A percentile compares a stretch with the other conserved stretches of the same genome.
phyloP scores from a whole-genome alignment of 306 rosid genomes.

The Prosopis cineraria region DNA sequence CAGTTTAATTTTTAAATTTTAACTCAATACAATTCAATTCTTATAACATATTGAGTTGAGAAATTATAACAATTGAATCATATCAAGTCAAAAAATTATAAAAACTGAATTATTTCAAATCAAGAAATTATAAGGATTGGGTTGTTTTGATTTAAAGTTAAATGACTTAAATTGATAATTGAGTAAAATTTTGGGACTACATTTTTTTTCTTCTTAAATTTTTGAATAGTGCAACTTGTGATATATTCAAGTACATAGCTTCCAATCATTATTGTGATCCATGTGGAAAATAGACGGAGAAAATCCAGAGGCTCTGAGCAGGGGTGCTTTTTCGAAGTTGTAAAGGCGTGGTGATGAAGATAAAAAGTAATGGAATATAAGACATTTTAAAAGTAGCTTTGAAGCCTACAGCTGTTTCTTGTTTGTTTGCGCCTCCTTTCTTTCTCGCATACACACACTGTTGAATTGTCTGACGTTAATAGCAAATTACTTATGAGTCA shows the following conservation, averaged over 20 bases:
- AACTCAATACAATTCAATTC: no score
- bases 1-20: no score
- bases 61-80: no score
- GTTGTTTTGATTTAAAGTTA: no score
- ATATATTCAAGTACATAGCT: background rate
- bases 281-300: background rate
- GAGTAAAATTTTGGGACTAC: no score
- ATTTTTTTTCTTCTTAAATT: no score
- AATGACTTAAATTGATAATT: no score
- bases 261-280: background rate
- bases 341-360: conserved; percentile 31
- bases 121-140: no score
- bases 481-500: background rate
- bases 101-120: no score
- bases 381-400: conserved; percentile 44
- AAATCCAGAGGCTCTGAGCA: conserved; percentile 1
- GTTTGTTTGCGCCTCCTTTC: conserved; percentile 24
- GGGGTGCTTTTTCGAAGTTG: conserved; percentile 16
- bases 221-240: background rate
- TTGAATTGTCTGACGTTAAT: background rate
- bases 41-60: no score
- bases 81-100: no score
- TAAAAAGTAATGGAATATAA: conserved; percentile 39
- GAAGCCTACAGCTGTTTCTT: conserved; percentile 25
- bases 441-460: conserved; percentile 3